A percentile compares a stretch with the other conserved stretches of the same genome.
These are phyloP conservation scores for Pythium scleroteichum DNA, from an alignment of 352 stramenopile species.

Conservation along the genomic window DNA sequence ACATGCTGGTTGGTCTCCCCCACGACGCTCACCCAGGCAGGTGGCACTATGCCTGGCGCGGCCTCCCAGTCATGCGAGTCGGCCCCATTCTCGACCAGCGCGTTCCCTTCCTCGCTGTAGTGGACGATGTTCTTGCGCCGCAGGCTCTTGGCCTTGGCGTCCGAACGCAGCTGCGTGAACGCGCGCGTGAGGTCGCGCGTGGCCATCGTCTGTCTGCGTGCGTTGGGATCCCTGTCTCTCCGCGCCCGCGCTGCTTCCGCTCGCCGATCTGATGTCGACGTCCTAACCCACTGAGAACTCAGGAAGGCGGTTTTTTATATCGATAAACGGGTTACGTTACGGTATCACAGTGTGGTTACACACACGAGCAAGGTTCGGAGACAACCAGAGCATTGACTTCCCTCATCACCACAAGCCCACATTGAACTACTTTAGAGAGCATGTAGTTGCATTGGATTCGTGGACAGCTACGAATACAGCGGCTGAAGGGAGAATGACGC, in stretches of 20 bases:
- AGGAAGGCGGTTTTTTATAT: conserved; percentile 30
- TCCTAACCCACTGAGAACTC: conserved; percentile 21
- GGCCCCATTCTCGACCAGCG: conserved; percentile 59
- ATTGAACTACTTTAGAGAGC: no score
- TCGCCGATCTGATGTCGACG: conserved; percentile 8
- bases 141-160: conserved; percentile 84
- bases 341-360: no score
- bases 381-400: no score
- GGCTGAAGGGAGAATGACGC: conserved; percentile 34
- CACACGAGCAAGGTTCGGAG: no score
- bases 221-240: neutral
- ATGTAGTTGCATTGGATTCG: no score
- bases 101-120: conserved; percentile 66
- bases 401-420: no score
- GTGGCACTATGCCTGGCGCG: conserved; percentile 42
- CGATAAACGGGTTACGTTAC: conserved; percentile 8
- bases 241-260: neutral
- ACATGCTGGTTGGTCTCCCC: conserved; percentile 81
- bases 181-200: conserved; percentile 75
- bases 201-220: conserved; percentile 42
- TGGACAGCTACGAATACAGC: conserved; percentile 21
- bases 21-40: conserved; percentile 80
- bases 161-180: conserved; percentile 68
- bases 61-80: conserved; percentile 38
- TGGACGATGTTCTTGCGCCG: conserved; percentile 84